Base-by-base conservation (phyloP, 306 rosid species). In the Rosa lucieae region DNA sequence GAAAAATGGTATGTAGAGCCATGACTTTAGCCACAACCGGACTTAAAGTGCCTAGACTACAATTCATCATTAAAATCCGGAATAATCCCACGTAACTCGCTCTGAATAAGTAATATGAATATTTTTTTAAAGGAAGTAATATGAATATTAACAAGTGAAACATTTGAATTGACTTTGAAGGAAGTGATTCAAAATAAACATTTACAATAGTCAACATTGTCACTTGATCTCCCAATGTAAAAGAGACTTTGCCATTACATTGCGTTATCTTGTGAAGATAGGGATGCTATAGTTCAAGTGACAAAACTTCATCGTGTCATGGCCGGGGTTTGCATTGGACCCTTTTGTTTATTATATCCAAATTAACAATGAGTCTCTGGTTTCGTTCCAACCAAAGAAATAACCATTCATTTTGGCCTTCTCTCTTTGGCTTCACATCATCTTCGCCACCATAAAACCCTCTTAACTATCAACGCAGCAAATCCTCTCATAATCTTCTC, bases 371-470 rank as follows among this genome's bases (percentile, higher is more conserved):
- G 67, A 21, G 49, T 63, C 51, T 63, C 40, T 49, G 3, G 20
- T 77, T 62, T 82, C 85, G 81, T 42, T 82, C 51, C 68, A 65
- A 71, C 78, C 85, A 71, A 82, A 62, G 85, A 20, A 11, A 72
- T 10, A 2, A n/a, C 10, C 43, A 43, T 8, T 72, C 73, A 32
- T 43, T 26, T 82, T 72, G 74, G 61, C 85, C 65, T 42, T 62
- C 76, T 67, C 67, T 65, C 44, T 42, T 62, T 71, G 78, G 74
- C 71, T 35, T 61, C 14, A 10, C 74, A 3, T 53, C 40, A 26
- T 73, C 67, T 63, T 51, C 15, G 69, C 83, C 78, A 73, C 18
- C 73, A 63, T 51, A 52, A 20, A 67, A 37, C 48, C 65, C 15
- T 67, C 23, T 47, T 39, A 23, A 46, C 52, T 58, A 63, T 35